phyloP scores from a whole-genome alignment of 768 basidiomycete species.

The Epithele typhae region DNA sequence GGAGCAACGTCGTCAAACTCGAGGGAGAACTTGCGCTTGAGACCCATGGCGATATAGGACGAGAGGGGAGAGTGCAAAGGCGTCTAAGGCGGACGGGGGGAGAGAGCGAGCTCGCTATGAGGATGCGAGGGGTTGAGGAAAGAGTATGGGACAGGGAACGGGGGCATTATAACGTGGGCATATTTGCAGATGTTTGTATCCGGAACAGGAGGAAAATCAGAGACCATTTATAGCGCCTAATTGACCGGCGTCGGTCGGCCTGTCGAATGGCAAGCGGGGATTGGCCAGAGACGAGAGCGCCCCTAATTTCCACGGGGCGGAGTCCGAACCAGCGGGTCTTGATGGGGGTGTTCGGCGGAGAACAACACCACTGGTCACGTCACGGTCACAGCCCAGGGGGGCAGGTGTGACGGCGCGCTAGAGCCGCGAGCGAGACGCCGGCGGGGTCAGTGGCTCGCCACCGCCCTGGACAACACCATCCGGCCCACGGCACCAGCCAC shows the following conservation, averaged over 20 bases:
- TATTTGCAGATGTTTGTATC: constrained; percentile 17
- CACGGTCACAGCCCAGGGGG: constrained; percentile 4
- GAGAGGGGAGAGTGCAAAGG: not conserved
- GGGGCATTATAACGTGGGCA: constrained; percentile 13
- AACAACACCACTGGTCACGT: constrained; percentile 10
- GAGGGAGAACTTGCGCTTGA: constrained; percentile 72
- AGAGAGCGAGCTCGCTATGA: not conserved
- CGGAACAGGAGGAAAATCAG: constrained; percentile 11
- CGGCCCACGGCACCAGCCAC: too few species aligned
- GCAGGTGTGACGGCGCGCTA: not conserved
- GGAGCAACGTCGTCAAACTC: constrained; percentile 47
- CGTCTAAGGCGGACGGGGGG: constrained; percentile 1
- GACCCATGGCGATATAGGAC: constrained; percentile 42
- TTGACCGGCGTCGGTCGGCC: constrained; percentile 18
- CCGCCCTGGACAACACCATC: too few species aligned
- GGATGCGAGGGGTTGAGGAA: constrained; percentile 13
- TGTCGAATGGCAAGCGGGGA: constrained; percentile 1
- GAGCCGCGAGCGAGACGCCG: not conserved
- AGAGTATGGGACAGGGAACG: constrained; percentile 5
- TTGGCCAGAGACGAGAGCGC: constrained; percentile 10
- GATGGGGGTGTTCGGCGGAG: constrained; percentile 3
- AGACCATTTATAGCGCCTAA: constrained; percentile 10
- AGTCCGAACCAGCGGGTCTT: constrained; percentile 8
- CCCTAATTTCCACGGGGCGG: constrained; percentile 14
- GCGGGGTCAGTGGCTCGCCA: too few species aligned